Evolutionary conservation across 176 grass and related monocot species (phyloP).

Genomic region (Carex pumila): DNA sequence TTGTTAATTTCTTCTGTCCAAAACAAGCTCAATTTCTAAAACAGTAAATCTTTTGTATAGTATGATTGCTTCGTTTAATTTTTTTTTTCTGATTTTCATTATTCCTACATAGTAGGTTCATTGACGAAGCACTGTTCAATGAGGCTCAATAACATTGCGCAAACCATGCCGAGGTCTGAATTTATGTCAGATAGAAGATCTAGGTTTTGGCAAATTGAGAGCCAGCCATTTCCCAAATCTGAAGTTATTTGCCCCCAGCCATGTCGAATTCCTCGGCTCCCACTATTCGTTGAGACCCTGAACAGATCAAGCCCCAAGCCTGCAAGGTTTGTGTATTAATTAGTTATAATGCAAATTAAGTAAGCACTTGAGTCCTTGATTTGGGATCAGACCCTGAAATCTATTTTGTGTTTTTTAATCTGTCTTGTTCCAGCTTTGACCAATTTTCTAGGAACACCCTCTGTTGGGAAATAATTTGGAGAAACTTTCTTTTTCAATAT

Average conservation of each 20-base stretch:
- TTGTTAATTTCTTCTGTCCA: neutral
- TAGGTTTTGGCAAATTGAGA: slow-evolving; percentile 69
- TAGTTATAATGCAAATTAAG: neutral
- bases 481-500: neutral
- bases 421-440: neutral
- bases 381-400: too few relatives aligned
- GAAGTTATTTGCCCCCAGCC: slow-evolving; percentile 76
- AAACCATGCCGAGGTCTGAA: slow-evolving; percentile 37
- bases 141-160: slow-evolving; percentile 25
- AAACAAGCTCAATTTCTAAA: neutral
- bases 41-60: neutral
- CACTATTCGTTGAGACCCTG: slow-evolving; percentile 24
- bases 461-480: neutral
- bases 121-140: slow-evolving; percentile 44
- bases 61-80: neutral
- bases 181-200: slow-evolving; percentile 52
- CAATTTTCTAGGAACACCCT: neutral
- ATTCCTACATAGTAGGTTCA: neutral
- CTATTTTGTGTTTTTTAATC: neutral
- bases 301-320: slow-evolving; percentile 34
- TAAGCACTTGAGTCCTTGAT: too few relatives aligned
- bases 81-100: neutral
- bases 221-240: slow-evolving; percentile 24
- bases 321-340: slow-evolving; percentile 27
- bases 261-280: slow-evolving; percentile 27